phyloP scores from a whole-genome alignment of 2,329 filamentous ascomycete species.

The Periconia digitata region DNA sequence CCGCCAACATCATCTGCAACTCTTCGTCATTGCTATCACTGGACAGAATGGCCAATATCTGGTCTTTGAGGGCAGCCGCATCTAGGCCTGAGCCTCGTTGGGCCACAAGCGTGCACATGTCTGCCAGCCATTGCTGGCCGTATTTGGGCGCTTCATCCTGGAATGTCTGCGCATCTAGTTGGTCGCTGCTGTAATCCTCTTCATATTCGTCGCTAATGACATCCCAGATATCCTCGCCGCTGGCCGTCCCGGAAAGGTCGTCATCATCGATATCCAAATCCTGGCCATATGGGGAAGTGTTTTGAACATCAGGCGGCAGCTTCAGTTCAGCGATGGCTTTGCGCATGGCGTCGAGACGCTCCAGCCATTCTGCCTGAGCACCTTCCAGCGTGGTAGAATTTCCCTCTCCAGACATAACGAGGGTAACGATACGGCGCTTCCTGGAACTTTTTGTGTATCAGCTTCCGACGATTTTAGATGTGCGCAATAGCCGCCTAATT shows the following conservation, averaged over 20 bases:
- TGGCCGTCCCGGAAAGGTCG: slow-evolving; percentile 61
- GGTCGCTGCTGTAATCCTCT: slow-evolving; percentile 64
- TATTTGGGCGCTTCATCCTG: slow-evolving; percentile 43
- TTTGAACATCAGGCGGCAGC: slow-evolving; percentile 51
- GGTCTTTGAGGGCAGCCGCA: slow-evolving; percentile 70
- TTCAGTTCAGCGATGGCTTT: slow-evolving; percentile 76
- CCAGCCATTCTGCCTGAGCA: slow-evolving; percentile 73
- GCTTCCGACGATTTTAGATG: too few relatives aligned
- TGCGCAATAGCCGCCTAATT: too few relatives aligned
- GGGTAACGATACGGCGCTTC: too few relatives aligned
- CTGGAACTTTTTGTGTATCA: too few relatives aligned
- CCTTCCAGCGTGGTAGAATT: slow-evolving; percentile 46
- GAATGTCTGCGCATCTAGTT: slow-evolving; percentile 59
- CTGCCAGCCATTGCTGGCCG: slow-evolving; percentile 69
- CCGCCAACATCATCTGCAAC: slow-evolving; percentile 85
- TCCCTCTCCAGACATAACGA: not conserved
- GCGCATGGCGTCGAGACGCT: slow-evolving; percentile 83
- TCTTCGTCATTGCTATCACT: slow-evolving; percentile 73
- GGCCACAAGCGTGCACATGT: slow-evolving; percentile 69
- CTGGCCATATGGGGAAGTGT: slow-evolving; percentile 55
- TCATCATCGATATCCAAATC: slow-evolving; percentile 68
- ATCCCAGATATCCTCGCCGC: slow-evolving; percentile 87
- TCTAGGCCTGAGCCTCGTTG: slow-evolving; percentile 66
- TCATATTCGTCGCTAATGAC: slow-evolving; percentile 77
- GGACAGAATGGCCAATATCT: slow-evolving; percentile 73